Evolutionary conservation across 352 stramenopile species (phyloP), one percentile per base, ranked within the genome.

Genomic region (Globisporangium mamillatum): DNA sequence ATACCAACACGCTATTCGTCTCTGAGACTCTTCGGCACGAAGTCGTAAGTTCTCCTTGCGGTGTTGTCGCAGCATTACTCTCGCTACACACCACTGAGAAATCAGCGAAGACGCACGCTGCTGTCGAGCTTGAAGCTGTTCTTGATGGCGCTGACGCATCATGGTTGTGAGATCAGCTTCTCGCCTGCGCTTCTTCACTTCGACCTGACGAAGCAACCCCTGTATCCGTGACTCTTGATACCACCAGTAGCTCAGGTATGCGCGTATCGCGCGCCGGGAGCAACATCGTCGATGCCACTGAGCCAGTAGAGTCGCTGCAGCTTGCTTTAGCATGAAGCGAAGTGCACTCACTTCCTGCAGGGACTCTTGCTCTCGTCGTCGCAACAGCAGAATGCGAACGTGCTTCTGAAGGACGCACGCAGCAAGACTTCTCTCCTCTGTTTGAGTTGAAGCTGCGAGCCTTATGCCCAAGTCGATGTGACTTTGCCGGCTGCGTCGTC

Each of bases 371-470:
- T 79, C 52, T 66, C 64, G 64, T 46, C 24, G 44, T 18, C 62
- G 61, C 36, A 82, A 50, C n/a, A 82, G 36, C 34, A 65, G 73
- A 4, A 80, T n/a, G 24, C 74, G 76, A 8, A 61, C 58, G 36
- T 75, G 55, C 9, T 59, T 61, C n/a, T 77, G 64, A 36, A 81
- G 32, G 36, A 75, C 4, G 3, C 36, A 22, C 9, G 64, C 69
- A 27, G 76, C 76, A 44, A 68, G 27, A 20, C 72, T 16, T 9
- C 48, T 41, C 27, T 68, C 76, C 46, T 59, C 68, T 10, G 24
- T 38, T 53, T 62, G 48, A 1, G 29, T 67, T 1, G 7, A n/a
- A 2, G 5, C 3, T 29, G 25, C 29, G 29, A 32, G 29, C 29
- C 29, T 4, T 32, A 32, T 4, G 29, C 29, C 29, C 29, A 2